Base-by-base conservation (phyloP, 768 basidiomycete genomes). In the Podaxis mareebaensis region DNA sequence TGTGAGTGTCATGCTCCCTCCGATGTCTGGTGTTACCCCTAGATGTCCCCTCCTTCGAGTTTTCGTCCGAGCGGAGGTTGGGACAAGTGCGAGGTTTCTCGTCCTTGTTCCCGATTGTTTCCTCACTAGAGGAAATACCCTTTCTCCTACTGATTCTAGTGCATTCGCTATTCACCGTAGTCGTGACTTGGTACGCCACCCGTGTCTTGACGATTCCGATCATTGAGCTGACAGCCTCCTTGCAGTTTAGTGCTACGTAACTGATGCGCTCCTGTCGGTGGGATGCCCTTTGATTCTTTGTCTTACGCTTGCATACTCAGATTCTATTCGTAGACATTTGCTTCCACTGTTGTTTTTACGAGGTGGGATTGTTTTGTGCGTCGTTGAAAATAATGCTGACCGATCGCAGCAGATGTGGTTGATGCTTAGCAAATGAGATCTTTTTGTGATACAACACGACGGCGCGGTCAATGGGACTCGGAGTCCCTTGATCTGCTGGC, bases 261-360 rank as follows among this genome's bases (percentile, higher is more conserved):
- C 8, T 44, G 52, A 60, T 53, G 59, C 46, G 30, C 60, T 26
- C 52, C 49, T 60, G 48, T 52, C 38, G 48, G 49, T 52, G 30
- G 51, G 52, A 33, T 53, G 52, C 12, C n/a, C 52, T 15, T 40
- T 40, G 17, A 8, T 56, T 40, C 20, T 40, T 11, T 40, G 20
- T 56, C 36, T 51, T 26, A 44, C 42, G 42, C 49, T 24, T 46
- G 20, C 49, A 51, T 51, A 26, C 56, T 46, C 17, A 46, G 54
- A 33, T 26, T 39, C 12, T 26, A 11, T 22, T 26, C 40, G 15
- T 38, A 26, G 42, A 46, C 42, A 6, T 3, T 4, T 22, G 13
- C 24, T 17, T 28, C 20, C 24, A 13, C 40, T 28, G 20, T 1
- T 13, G 39, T 26, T 28, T 51, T 24, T 56, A 30, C 3, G 42